phyloP scores from a whole-genome alignment of 139 green algal genomes.

The Chlorella sp. region DNA sequence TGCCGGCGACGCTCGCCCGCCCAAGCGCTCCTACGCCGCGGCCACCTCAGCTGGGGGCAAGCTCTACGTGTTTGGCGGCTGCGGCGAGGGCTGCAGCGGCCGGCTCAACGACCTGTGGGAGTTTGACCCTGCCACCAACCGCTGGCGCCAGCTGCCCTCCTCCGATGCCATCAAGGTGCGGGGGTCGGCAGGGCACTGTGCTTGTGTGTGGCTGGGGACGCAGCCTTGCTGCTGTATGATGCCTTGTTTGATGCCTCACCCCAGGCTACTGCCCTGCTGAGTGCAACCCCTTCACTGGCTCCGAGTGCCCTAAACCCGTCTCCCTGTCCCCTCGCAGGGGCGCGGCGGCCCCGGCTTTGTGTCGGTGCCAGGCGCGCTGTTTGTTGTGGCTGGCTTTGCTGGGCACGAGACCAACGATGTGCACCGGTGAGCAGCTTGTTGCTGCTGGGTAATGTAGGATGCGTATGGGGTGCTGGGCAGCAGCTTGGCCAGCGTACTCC shows the following conservation, averaged over 20 bases:
- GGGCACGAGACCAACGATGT: constrained; percentile 46
- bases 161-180: constrained; percentile 21
- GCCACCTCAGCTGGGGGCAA: constrained; percentile 19
- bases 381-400: constrained; percentile 59
- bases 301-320: no score
- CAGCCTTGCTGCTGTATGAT: no score
- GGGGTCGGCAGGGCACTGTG: no score
- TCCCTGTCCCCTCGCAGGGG: neutral
- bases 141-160: constrained; percentile 56
- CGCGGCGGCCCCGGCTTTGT: constrained; percentile 39
- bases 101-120: constrained; percentile 61
- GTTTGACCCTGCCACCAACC: constrained; percentile 43
- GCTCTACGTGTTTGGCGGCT: constrained; percentile 72
- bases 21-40: neutral
- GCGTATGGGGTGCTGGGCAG: neutral
- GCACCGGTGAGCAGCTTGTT: neutral
- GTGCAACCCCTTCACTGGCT: no score
- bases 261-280: no score
- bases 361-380: constrained; percentile 32
- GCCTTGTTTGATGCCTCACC: no score
- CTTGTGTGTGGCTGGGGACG: no score
- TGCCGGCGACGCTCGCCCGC: neutral
- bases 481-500: no score
- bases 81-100: constrained; percentile 41
- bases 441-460: constrained; percentile 18